Conservation (phyloP, 331 rosid species). For the Arachis monticola region DNA sequence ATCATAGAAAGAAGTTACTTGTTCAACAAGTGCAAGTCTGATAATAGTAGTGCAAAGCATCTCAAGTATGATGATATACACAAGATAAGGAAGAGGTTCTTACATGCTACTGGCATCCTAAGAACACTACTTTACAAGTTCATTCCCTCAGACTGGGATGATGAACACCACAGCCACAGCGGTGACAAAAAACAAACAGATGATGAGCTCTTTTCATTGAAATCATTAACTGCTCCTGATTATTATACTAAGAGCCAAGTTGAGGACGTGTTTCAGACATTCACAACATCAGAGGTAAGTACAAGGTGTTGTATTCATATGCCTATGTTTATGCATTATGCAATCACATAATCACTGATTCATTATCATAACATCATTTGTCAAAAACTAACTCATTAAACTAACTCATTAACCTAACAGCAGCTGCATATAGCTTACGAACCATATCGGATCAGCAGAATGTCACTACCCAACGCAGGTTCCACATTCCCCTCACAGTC, state of each 20-base stretch:
- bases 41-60: constrained; percentile 37
- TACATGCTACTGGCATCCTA: constrained; percentile 38
- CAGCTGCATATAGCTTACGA: constrained; percentile 40
- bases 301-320: too few species aligned
- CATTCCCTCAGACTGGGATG: constrained; percentile 35
- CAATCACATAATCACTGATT: background rate
- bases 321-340: background rate
- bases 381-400: constrained; percentile 23
- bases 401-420: constrained; percentile 40
- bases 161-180: constrained; percentile 6
- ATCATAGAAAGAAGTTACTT: constrained; percentile 49
- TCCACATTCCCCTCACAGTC: background rate
- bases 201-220: constrained; percentile 15
- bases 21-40: constrained; percentile 38
- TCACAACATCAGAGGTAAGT: constrained; percentile 44
- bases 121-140: constrained; percentile 40
- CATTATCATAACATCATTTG: background rate
- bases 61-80: constrained; percentile 29
- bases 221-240: constrained; percentile 25
- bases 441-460: constrained; percentile 28
- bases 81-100: constrained; percentile 32
- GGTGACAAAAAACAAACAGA: constrained; percentile 7
- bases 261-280: constrained; percentile 42
- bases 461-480: constrained; percentile 37
- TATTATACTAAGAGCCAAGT: constrained; percentile 5